phyloP scores from a whole-genome alignment of 768 basidiomycete genomes.

The Termitomyces sp. region DNA sequence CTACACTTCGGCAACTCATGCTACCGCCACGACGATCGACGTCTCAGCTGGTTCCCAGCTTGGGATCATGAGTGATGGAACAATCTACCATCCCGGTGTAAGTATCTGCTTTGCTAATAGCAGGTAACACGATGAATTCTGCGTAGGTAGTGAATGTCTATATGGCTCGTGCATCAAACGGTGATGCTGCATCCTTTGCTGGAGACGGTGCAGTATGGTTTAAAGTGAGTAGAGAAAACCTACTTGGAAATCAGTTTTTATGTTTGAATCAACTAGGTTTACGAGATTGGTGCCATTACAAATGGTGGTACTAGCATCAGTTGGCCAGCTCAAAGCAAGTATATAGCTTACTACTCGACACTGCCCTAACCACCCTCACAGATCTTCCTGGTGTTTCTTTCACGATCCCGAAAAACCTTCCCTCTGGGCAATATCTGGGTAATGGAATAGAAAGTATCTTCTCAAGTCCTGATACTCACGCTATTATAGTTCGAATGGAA shows the following conservation, averaged over 20 bases:
- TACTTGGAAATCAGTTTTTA: background rate
- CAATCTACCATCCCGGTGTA: slow-evolving; percentile 46
- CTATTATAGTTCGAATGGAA: slow-evolving; percentile 26
- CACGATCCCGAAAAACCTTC: slow-evolving; percentile 28
- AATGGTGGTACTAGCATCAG: slow-evolving; percentile 40
- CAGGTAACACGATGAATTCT: background rate
- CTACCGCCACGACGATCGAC: slow-evolving; percentile 35
- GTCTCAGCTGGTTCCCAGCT: slow-evolving; percentile 39
- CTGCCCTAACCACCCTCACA: background rate
- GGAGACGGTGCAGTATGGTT: slow-evolving; percentile 46
- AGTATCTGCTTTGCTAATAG: slow-evolving; percentile 3
- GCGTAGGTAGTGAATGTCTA: slow-evolving; percentile 25
- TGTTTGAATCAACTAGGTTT: slow-evolving; percentile 20
- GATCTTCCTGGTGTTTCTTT: slow-evolving; percentile 24
- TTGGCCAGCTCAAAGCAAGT: slow-evolving; percentile 37
- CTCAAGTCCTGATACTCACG: background rate
- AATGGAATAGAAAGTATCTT: background rate
- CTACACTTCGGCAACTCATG: slow-evolving; percentile 34
- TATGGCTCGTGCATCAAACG: slow-evolving; percentile 35
- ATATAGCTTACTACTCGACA: background rate
- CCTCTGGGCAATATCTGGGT: slow-evolving; percentile 30
- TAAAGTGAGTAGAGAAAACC: slow-evolving; percentile 17
- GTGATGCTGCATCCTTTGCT: slow-evolving; percentile 30
- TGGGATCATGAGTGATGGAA: slow-evolving; percentile 34
- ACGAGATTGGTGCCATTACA: slow-evolving; percentile 38